phyloP scores from a whole-genome alignment of 768 basidiomycete species.

The Hemileccinum rubropunctum region DNA sequence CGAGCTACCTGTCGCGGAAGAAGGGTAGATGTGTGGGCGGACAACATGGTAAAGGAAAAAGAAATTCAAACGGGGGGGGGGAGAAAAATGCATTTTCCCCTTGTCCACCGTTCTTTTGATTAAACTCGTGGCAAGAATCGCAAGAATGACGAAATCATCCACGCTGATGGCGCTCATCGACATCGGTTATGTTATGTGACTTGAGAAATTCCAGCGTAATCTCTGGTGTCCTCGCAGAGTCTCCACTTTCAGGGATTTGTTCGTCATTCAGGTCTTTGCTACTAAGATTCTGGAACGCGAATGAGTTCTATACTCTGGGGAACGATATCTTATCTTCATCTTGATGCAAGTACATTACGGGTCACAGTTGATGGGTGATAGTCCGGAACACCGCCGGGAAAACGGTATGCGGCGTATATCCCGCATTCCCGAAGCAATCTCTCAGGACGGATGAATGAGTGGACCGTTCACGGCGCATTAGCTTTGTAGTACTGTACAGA shows the following conservation, averaged over 20 bases:
- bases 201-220: neutral
- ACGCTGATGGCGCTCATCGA: too few relatives aligned
- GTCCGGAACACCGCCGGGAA: neutral
- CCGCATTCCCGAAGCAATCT: neutral
- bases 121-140: constrained; percentile 4
- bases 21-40: constrained; percentile 1
- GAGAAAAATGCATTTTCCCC: too few relatives aligned
- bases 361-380: neutral
- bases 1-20: constrained; percentile 5
- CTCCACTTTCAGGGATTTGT: neutral
- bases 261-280: constrained; percentile 33
- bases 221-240: neutral
- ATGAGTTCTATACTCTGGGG: constrained; percentile 74
- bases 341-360: neutral
- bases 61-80: neutral
- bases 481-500: too few relatives aligned
- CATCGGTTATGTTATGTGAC: too few relatives aligned
- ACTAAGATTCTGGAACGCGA: constrained; percentile 56
- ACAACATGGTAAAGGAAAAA: constrained; percentile 10
- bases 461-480: too few relatives aligned
- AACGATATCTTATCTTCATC: constrained; percentile 44
- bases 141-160: constrained; percentile 11
- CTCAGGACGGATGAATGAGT: too few relatives aligned
- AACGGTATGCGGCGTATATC: neutral
- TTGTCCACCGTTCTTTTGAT: neutral